Conservation (phyloP, 83 land plant genomes). For the Picea abies region DNA sequence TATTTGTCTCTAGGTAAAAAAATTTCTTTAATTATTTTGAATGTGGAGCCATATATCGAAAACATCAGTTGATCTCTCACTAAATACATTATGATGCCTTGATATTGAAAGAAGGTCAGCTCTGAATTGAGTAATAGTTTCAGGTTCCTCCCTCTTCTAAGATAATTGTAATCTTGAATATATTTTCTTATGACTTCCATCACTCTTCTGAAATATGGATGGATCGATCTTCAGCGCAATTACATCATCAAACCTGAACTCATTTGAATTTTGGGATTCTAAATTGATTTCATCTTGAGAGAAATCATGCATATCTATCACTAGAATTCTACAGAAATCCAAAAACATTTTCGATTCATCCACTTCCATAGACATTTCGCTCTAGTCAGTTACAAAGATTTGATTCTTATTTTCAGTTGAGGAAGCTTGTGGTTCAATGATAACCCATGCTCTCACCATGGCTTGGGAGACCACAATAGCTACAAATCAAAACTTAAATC, state of each 20-base stretch:
- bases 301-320: constrained; percentile 43
- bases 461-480: background rate
- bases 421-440: too few species aligned
- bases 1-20: too few species aligned
- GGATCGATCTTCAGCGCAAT: constrained; percentile 52
- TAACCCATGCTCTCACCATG: too few species aligned
- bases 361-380: background rate
- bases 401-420: too few species aligned
- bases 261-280: constrained; percentile 29
- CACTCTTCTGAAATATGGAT: constrained; percentile 53
- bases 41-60: too few species aligned
- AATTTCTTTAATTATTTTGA: too few species aligned
- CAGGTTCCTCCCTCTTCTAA: constrained; percentile 3
- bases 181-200: constrained; percentile 61
- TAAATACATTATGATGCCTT: background rate
- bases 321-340: constrained; percentile 20
- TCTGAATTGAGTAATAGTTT: constrained; percentile 10
- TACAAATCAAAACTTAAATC: background rate
- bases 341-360: background rate
- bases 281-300: constrained; percentile 49
- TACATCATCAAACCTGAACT: constrained; percentile 24
- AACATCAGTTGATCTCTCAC: too few species aligned
- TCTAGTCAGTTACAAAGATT: too few species aligned
- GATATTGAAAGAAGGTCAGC: constrained; percentile 15
- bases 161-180: constrained; percentile 53